A percentile compares a stretch with the other conserved stretches of the same genome.
Evolutionary conservation across 208 protist species (phyloP).

Genomic region (Tetramitus jugosus): DNA sequence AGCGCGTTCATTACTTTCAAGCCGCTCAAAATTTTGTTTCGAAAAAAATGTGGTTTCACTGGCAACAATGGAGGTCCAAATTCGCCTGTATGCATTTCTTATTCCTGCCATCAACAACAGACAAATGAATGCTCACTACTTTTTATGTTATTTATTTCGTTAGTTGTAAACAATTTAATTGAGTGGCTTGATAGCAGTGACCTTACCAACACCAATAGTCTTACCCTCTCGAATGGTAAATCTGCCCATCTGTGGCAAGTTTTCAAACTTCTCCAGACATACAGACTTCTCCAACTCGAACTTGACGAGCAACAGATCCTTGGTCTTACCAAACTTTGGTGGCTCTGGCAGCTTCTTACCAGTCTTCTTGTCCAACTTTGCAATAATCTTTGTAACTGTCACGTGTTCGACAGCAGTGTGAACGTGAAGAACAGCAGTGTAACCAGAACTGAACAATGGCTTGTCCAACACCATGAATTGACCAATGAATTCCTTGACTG

Average conservation of each 20-base stretch:
- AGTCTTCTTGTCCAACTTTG: slow-evolving; percentile 4
- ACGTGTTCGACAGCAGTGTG: neutral
- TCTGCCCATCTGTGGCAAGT: neutral
- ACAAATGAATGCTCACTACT: too few relatives aligned
- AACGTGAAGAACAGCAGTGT: neutral
- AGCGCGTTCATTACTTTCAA: too few relatives aligned
- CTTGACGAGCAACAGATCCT: neutral
- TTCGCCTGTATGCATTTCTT: too few relatives aligned
- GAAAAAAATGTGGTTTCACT: too few relatives aligned
- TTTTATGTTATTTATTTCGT: neutral
- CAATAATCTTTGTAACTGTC: neutral
- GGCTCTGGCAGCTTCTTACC: neutral
- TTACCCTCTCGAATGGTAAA: neutral
- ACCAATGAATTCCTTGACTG: slow-evolving; percentile 22
- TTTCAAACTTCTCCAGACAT: slow-evolving; percentile 14
- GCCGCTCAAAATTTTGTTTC: too few relatives aligned
- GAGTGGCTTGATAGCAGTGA: neutral
- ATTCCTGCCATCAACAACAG: too few relatives aligned
- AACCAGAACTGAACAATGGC: neutral
- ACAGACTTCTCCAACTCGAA: neutral
- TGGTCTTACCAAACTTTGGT: neutral
- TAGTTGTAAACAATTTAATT: neutral
- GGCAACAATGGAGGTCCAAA: too few relatives aligned
- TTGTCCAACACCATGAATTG: neutral
- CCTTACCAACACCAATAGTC: slow-evolving; percentile 15